Conservation (phyloP, 2,329 filamentous ascomycete genomes). For the Lasiodiplodia hormozganensis region DNA sequence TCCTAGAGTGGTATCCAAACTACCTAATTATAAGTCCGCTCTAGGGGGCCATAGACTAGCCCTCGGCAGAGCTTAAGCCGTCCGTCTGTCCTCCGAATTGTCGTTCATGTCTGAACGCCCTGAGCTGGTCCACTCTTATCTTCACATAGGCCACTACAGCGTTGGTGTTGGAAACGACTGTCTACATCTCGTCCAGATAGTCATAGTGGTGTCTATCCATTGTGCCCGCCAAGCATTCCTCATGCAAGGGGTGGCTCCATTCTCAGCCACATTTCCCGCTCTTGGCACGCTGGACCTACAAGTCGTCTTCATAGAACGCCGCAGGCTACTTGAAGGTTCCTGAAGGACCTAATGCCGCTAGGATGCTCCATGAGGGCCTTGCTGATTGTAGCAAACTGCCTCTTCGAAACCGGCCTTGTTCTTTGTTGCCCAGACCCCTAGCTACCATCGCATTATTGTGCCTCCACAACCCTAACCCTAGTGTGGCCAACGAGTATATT, state of each 20-base stretch:
- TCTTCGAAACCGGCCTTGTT: background rate
- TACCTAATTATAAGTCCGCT: too few relatives aligned
- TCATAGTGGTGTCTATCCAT: too few relatives aligned
- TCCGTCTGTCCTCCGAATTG: too few relatives aligned
- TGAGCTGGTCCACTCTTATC: too few relatives aligned
- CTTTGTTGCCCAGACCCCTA: background rate
- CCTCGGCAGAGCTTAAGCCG: too few relatives aligned
- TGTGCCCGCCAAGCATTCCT: background rate
- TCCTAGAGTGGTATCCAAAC: too few relatives aligned
- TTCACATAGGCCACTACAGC: too few relatives aligned
- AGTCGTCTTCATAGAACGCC: background rate
- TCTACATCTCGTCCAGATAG: too few relatives aligned
- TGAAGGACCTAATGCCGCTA: background rate
- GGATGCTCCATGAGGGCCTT: background rate
- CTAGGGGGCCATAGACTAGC: too few relatives aligned
- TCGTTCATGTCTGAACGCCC: too few relatives aligned
- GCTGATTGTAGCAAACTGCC: background rate
- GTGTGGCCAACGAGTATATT: background rate
- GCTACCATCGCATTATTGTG: background rate
- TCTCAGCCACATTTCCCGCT: background rate
- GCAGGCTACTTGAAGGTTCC: background rate
- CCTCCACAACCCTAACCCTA: background rate
- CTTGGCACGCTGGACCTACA: background rate
- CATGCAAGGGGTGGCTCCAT: background rate
- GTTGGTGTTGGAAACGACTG: fast-evolving